Base-by-base conservation (phyloP, 169 alveolate genomes). In the Cryptosporidium sp. region DNA sequence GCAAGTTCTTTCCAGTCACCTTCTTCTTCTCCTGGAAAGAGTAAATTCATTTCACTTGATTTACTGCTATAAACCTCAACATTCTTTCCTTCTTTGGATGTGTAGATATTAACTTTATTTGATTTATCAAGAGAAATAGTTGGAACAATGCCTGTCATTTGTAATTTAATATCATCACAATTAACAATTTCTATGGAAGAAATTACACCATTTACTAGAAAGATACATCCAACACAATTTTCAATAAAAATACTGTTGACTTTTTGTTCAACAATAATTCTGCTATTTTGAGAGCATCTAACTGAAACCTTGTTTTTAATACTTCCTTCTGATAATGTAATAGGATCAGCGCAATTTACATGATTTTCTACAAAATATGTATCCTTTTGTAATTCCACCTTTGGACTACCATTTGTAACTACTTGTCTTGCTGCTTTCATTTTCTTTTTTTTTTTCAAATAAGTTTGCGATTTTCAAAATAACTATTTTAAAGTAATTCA, bases 1-100 rank as follows among this genome's bases (percentile, higher is more conserved):
- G 92, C 73, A 58, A 84, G 52, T 70, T 89, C 93, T 58, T 71
- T 84, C 92, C 85, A 84, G 62, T 89, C 93, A 23, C 91, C 93
- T 23, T 71, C 91, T 69, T 71, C 86, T 62, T 65, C 85, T 31
- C 91, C 92, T 65, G 93, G 93, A 31, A 69, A 33, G 21, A 70
- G 71, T 39, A 89, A 29, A 45, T 80, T 89, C 93, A 89, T 89
- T 42, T 89, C 93, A 39, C 92, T 65, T n/a, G 92, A 85, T 52
- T 89, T 89, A 9, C 92, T 67, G 31, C 91, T 85, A 21, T 70
- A 70, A 16, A 89, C 70, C 70, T 85, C 85, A 48, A 89, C 75
- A n/a, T 31, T 29, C 29, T 71, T 48, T 33, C 86, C 53, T 31
- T 84, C 93, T 42, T 60, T 51, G 6, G 91, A 58, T 5, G 73